These are phyloP conservation scores for Chaetomidium leptoderma DNA, from an alignment of 495 filamentous ascomycete species.

Conservation along the genomic window DNA sequence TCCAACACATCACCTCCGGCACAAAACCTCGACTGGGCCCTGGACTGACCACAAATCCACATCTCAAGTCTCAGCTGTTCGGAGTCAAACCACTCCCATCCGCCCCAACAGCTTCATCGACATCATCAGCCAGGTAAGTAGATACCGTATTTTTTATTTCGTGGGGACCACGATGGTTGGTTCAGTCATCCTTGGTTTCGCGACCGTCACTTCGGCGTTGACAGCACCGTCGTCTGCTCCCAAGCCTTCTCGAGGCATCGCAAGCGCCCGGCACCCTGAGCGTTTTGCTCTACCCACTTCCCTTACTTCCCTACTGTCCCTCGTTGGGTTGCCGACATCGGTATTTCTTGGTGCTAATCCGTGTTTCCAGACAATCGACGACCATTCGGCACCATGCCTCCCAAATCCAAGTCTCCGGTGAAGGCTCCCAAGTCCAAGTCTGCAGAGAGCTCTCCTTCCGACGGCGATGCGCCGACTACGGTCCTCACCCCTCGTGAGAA, in stretches of 20 bases:
- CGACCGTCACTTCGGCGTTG: too few relatives aligned
- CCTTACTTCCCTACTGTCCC: neutral
- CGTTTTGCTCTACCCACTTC: too few relatives aligned
- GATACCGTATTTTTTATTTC: neutral
- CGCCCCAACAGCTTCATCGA: too few relatives aligned
- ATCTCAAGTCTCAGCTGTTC: neutral
- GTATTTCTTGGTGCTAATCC: neutral
- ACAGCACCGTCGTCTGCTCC: too few relatives aligned
- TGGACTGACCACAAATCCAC: neutral
- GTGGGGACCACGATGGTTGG: too few relatives aligned
- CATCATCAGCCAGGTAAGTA: neutral
- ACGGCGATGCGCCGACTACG: neutral
- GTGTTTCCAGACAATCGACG: neutral
- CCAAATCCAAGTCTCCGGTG: neutral
- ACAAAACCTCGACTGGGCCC: neutral
- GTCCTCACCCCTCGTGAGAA: neutral
- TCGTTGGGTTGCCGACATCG: neutral
- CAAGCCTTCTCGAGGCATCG: too few relatives aligned
- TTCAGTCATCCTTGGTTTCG: too few relatives aligned
- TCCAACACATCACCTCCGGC: neutral
- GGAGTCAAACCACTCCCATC: too few relatives aligned
- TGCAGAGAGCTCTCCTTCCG: neutral
- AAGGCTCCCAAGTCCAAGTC: neutral
- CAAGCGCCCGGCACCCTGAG: too few relatives aligned
- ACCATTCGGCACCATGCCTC: neutral